Percentiles rank a stretch among this genome's conserved stretches.
Evolutionary conservation across 805 yeast genomes (phyloP).

Genomic region (Pichia pseudocactophila): DNA sequence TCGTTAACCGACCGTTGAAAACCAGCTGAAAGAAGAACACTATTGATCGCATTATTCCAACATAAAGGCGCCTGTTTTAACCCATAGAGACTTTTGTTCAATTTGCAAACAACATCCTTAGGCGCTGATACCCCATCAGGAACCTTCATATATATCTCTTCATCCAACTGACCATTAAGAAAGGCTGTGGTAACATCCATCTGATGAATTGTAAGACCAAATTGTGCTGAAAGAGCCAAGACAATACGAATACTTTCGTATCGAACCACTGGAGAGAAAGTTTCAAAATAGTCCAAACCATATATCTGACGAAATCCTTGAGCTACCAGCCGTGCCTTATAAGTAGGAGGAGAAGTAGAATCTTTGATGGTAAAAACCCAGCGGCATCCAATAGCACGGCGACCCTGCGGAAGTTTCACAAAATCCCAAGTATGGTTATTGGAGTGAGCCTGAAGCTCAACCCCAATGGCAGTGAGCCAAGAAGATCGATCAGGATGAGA

Average conservation of each 20-base stretch:
- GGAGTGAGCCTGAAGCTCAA: not conserved
- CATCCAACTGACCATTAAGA: conserved; percentile 9
- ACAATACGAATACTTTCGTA: conserved; percentile 8
- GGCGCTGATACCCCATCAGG: not conserved
- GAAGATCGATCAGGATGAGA: not conserved
- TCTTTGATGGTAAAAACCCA: conserved; percentile 5
- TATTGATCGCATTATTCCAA: not conserved
- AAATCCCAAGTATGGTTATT: not conserved
- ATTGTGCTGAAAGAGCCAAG: conserved; percentile 5
- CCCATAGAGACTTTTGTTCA: conserved; percentile 3
- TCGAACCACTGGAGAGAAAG: conserved; percentile 1
- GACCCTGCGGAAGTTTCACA: not conserved
- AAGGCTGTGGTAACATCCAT: conserved; percentile 14
- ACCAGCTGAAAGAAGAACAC: conserved; percentile 1
- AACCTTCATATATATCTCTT: conserved; percentile 8
- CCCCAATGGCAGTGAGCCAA: not conserved
- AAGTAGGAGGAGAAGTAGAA: conserved; percentile 2
- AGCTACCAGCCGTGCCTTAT: conserved; percentile 3
- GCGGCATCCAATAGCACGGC: conserved; percentile 4
- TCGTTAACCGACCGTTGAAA: not conserved
- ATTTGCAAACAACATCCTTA: not conserved
- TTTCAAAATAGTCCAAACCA: conserved; percentile 1
- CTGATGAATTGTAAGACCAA: conserved; percentile 8
- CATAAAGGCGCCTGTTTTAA: conserved; percentile 1
- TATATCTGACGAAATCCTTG: conserved; percentile 5